Evolutionary conservation across 1,139 yeast species (phyloP).

Genomic region (Blastobotrys niveus): DNA sequence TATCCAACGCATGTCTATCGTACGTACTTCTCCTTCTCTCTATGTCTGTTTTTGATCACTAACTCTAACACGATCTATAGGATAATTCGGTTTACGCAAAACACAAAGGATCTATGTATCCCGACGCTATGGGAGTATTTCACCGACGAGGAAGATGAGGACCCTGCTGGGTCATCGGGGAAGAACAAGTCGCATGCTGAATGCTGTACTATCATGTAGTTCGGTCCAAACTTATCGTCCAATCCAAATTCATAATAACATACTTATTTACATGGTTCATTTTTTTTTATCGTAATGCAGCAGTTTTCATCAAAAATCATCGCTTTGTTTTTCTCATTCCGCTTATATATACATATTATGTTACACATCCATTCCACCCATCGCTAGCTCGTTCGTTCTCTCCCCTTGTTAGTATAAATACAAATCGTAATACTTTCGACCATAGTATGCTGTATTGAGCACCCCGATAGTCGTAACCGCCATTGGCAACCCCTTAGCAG

Average conservation of each 20-base stretch:
- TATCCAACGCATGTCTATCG: conserved; percentile 58
- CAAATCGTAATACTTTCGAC: conserved; percentile 56
- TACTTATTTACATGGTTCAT: neutral
- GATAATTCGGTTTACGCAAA: conserved; percentile 20
- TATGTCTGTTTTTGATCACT: too few relatives aligned
- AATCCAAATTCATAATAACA: conserved; percentile 2
- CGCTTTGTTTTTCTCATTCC: too few relatives aligned
- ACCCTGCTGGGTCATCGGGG: neutral
- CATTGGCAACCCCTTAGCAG: conserved; percentile 71
- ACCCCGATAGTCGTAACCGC: conserved; percentile 60
- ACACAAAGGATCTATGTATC: conserved; percentile 19
- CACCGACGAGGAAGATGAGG: conserved; percentile 18
- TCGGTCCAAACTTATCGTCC: neutral
- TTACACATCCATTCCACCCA: too few relatives aligned
- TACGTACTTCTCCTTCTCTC: conserved; percentile 10
- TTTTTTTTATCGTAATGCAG: too few relatives aligned
- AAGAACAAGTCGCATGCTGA: neutral
- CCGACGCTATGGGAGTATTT: conserved; percentile 22
- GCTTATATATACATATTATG: too few relatives aligned
- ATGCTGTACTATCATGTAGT: conserved; percentile 12
- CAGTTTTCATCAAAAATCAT: too few relatives aligned
- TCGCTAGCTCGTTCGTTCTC: conserved; percentile 6
- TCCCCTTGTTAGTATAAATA: conserved; percentile 1
- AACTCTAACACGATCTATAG: conserved; percentile 6
- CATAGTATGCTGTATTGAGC: conserved; percentile 62